Percentiles rank a stretch among this genome's conserved stretches.
phyloP scores from a whole-genome alignment of 1,284 basidiomycete species.

The Cryptococcus jaspeensis region DNA sequence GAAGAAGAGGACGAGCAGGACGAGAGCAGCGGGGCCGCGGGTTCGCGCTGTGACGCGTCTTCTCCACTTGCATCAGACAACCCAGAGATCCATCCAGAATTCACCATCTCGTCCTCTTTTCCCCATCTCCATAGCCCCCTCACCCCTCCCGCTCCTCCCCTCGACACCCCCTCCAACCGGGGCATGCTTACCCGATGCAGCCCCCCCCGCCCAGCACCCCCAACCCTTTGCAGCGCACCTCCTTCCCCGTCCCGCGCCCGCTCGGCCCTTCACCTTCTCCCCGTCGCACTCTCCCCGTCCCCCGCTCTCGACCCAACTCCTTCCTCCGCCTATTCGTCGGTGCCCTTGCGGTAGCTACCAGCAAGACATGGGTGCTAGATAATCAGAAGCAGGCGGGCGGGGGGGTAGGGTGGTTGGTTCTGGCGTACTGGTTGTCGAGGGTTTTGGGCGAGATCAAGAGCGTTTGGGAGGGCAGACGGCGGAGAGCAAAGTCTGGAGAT shows the following conservation, averaged over 20 bases:
- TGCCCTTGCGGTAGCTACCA: conserved; percentile 25
- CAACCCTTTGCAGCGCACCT: conserved; percentile 6
- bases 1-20: too few species aligned
- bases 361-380: conserved; percentile 24
- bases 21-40: too few species aligned
- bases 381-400: conserved; percentile 12
- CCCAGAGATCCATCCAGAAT: too few species aligned
- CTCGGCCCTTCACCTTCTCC: neutral
- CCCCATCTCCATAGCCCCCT: too few species aligned
- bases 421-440: conserved; percentile 51
- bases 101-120: too few species aligned
- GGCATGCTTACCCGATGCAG: neutral
- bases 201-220: conserved; percentile 9
- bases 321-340: conserved; percentile 21
- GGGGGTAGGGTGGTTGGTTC: conserved; percentile 26
- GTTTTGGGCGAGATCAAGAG: conserved; percentile 57
- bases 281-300: neutral
- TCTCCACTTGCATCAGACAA: too few species aligned
- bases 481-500: conserved; percentile 8
- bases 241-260: conserved; percentile 6
- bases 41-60: too few species aligned
- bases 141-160: too few species aligned
- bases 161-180: neutral
- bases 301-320: conserved; percentile 4
- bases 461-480: conserved; percentile 53